phyloP scores from a whole-genome alignment of 768 basidiomycete genomes.

The Holtermannia corniformis region DNA sequence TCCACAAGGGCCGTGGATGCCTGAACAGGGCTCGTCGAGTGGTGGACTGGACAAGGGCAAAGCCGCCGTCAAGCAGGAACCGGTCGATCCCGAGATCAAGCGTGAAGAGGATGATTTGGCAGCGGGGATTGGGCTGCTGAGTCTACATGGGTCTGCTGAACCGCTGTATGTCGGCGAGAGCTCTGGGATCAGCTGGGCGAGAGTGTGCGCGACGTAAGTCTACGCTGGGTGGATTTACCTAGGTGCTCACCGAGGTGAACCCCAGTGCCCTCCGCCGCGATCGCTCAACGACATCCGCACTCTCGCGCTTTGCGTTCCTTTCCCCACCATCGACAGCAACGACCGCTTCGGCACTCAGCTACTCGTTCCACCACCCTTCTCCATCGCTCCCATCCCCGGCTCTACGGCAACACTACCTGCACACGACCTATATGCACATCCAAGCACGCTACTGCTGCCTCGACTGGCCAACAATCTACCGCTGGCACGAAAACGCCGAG shows the following conservation, averaged over 20 bases:
- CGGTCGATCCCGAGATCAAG: conserved; percentile 2
- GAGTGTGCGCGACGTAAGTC: conserved; percentile 28
- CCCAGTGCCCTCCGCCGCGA: conserved; percentile 21
- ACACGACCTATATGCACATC: conserved; percentile 15
- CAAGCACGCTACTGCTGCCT: conserved; percentile 18
- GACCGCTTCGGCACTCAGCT: conserved; percentile 19
- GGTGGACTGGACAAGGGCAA: neutral
- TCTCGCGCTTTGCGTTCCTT: conserved; percentile 23
- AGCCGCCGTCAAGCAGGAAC: neutral
- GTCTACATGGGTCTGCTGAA: conserved; percentile 19
- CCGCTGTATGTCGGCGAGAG: conserved; percentile 27
- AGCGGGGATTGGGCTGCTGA: conserved; percentile 20
- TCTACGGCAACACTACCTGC: conserved; percentile 16
- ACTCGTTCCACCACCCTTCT: conserved; percentile 20
- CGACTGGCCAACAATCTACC: conserved; percentile 12
- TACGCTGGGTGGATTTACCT: neutral
- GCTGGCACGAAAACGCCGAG: conserved; percentile 21
- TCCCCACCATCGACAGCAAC: conserved; percentile 20
- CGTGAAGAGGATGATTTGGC: conserved; percentile 21
- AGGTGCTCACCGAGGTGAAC: too few species aligned
- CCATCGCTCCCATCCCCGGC: conserved; percentile 18
- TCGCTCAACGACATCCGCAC: conserved; percentile 5
- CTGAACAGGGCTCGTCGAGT: neutral
- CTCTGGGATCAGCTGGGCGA: conserved; percentile 29
- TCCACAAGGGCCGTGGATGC: conserved; percentile 6